Evolutionary conservation across 2,329 filamentous ascomycete species (phyloP), one percentile per base, ranked within the genome.

Genomic region (Xylaria digitata): DNA sequence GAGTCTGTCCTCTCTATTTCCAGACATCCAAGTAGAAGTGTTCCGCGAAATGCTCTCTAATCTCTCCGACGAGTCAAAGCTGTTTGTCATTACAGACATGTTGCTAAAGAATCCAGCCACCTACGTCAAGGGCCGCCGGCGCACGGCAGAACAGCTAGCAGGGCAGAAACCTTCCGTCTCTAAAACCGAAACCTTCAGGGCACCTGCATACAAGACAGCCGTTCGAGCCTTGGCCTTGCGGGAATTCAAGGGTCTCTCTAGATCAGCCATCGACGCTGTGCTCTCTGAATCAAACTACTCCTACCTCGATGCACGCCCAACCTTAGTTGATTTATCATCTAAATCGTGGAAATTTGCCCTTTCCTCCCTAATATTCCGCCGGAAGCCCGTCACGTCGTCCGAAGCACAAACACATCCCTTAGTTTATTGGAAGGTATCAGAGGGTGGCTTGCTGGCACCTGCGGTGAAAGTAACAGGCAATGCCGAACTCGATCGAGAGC

Each of bases 251-350:
- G 90, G 89, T 21, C 81, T 95, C 48, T 89, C 90, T 13, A 86
- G 87, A 65, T 92, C 91, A 1, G 89, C 91, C 3, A 91, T 95
- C 78, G 88, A 90, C 75, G 92, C 90, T 8, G 92, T 96, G 7
- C 85, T 96, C 54, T 92, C 92, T 56, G 92, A 96, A 78, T 88
- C 86, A 75, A 96, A 96, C 79, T 89, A 92, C 78, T 91, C 90
- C 8, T 96, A 95, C 74, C 87, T 90, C 23, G 86, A 90, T 34
- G 89, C 91, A 13, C 86, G 92, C 42, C 87, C 86, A 17, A 92
- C 90, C 1, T 85, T 96, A 17, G 86, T 92, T 60, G 85, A 84
- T 1, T 79, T 95, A 13, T 89, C 90, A 6, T 87, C 87, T 50
- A 92, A 89, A 77, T 93, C 92, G 40, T 96, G 92, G 92, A 87